Evolutionary conservation across 2,329 filamentous ascomycete genomes (phyloP), one percentile per base, ranked within the genome.

Genomic region (Curvularia eragrostidis): DNA sequence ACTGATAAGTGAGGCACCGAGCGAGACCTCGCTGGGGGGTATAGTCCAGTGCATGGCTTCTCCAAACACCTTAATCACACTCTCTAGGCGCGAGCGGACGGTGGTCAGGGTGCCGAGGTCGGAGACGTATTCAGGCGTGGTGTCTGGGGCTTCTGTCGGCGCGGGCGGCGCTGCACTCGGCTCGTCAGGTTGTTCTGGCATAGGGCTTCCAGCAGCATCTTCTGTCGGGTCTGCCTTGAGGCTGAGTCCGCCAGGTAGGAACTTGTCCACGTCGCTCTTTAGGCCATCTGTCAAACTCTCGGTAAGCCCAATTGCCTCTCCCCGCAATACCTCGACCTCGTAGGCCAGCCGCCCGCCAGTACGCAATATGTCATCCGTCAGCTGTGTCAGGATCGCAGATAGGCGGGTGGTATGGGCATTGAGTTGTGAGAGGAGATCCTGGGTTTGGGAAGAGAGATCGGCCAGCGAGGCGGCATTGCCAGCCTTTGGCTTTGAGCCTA

Each of bases 31-130:
- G 0, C 91, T 96, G 0, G 94, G 93, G 0, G 94, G 91, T 48
- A 97, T 87, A 1, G 91, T 90, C 84, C 96, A 98, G 67, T 96
- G 90, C 91, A 98, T 97, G 30, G 95, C 94, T 68, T 96, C 90
- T 39, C 93, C 94, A 75, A 99, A 99, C 1, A 89, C 90, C 75
- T 91, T 90, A 70, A 98, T 93, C 23, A 98, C 93, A 1, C 88
- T 85, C 64, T 98, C 93, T 15, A 99, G 84, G n/a, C 93, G 89
- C 1, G 86, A 80, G 49, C 93, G 90, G 26, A 98, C 92, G 41
- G 90, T 84, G 3, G 90, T 91, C 36, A 99, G 83, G 13, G 90
- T 96, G 66, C 91, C 90, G 54, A 99, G 83, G 64, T 93, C 89
- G 50, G 85, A 84, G 63, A 97, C 89, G 75, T 89, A 91, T 28